phyloP scores from a whole-genome alignment of 495 filamentous ascomycete species.

The Penicillium pancosmium region DNA sequence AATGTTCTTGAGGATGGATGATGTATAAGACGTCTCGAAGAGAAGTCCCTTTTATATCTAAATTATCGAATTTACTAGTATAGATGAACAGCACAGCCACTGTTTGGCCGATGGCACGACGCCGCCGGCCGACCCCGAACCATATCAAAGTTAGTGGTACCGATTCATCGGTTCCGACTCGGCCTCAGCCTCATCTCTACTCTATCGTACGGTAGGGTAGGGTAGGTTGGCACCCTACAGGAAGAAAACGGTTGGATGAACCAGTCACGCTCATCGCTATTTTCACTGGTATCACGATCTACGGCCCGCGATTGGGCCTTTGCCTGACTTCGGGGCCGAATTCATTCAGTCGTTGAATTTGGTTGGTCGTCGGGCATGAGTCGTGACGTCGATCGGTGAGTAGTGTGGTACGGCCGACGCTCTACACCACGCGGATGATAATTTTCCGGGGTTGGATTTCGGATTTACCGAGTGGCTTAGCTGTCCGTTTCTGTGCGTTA shows the following conservation, averaged over 20 bases:
- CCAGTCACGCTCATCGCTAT: not conserved
- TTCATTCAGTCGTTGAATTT: not conserved
- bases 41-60: not conserved
- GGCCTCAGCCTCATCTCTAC: not conserved
- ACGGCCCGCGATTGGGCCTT: not conserved
- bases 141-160: not conserved
- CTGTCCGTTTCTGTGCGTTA: not conserved
- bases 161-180: constrained; percentile 1
- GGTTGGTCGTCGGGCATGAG: not conserved
- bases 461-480: constrained; percentile 2
- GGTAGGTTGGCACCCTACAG: not conserved
- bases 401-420: constrained; percentile 2
- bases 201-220: not conserved
- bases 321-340: not conserved
- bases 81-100: not conserved
- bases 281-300: not conserved
- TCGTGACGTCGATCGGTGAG: not conserved
- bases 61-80: not conserved
- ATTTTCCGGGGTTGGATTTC: not conserved
- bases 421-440: not conserved
- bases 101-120: not conserved
- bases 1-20: not conserved
- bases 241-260: not conserved
- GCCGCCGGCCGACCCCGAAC: not conserved
- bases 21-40: not conserved